Evolutionary conservation across 768 basidiomycete genomes (phyloP).

Genomic region (Serendipita sp.): DNA sequence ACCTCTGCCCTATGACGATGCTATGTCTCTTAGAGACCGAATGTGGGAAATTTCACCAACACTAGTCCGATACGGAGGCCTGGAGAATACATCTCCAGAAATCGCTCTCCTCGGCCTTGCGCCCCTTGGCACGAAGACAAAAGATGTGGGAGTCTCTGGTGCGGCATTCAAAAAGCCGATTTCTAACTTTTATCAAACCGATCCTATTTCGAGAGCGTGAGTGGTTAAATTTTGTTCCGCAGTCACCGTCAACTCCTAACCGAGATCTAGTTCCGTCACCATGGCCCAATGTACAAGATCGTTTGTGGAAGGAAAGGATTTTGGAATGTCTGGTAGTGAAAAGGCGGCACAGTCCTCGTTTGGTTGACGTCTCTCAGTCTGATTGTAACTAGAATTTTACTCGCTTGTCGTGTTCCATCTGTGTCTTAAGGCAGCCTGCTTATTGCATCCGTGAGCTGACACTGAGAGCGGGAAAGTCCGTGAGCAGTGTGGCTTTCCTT

Average conservation of each 20-base stretch:
- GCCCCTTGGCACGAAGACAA: constrained; percentile 34
- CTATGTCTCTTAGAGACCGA: constrained; percentile 67
- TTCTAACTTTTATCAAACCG: constrained; percentile 89
- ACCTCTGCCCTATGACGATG: constrained; percentile 80
- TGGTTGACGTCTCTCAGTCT: constrained; percentile 18
- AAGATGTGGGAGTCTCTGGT: constrained; percentile 39
- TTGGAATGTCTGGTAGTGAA: constrained; percentile 35
- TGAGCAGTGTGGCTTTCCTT: too few relatives aligned
- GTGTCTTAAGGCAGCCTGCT: too few relatives aligned
- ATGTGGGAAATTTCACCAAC: constrained; percentile 95
- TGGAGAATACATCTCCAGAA: constrained; percentile 61
- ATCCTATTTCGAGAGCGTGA: constrained; percentile 83
- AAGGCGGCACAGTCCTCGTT: constrained; percentile 29
- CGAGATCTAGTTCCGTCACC: constrained; percentile 54
- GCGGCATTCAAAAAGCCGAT: constrained; percentile 64
- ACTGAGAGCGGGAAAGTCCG: too few relatives aligned
- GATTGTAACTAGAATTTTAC: too few relatives aligned
- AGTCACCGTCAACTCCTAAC: constrained; percentile 4
- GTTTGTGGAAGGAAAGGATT: constrained; percentile 61
- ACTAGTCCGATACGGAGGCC: constrained; percentile 66
- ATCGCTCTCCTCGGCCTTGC: constrained; percentile 56
- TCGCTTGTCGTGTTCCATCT: too few relatives aligned
- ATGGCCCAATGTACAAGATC: constrained; percentile 89
- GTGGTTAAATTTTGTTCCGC: constrained; percentile 20
- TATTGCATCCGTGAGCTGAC: too few relatives aligned